Conservation (phyloP, 495 filamentous ascomycete genomes). For the Glonium stellatum region DNA sequence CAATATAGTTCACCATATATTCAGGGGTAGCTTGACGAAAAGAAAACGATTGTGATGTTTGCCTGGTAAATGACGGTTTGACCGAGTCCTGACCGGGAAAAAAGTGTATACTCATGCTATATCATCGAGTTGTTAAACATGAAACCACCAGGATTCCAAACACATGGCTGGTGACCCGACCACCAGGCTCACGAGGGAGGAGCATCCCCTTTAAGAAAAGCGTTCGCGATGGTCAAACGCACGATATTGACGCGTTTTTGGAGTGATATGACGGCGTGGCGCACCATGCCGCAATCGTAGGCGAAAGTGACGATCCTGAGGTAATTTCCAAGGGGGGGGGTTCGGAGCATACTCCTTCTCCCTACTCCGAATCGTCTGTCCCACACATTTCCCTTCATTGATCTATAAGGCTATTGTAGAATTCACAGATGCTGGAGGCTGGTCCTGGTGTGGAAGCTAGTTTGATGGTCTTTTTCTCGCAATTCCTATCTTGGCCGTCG, state of each 20-base stretch:
- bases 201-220: not conserved
- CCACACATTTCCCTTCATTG: too few relatives aligned
- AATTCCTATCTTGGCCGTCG: not conserved
- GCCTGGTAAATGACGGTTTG: not conserved
- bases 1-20: not conserved
- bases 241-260: not conserved
- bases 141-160: not conserved
- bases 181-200: not conserved
- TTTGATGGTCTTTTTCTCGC: not conserved
- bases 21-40: not conserved
- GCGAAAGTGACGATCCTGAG: not conserved
- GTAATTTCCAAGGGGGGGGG: not conserved
- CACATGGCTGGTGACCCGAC: not conserved
- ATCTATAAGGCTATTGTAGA: too few relatives aligned
- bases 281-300: not conserved
- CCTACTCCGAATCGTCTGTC: too few relatives aligned
- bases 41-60: too few relatives aligned
- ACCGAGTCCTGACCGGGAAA: not conserved
- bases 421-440: too few relatives aligned
- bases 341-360: too few relatives aligned
- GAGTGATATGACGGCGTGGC: constrained; percentile 1
- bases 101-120: not conserved
- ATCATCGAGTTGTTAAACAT: not conserved
- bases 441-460: not conserved
- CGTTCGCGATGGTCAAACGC: constrained; percentile 1